phyloP scores from a whole-genome alignment of 257 asterid genomes.

The Fraxinus anomala region DNA sequence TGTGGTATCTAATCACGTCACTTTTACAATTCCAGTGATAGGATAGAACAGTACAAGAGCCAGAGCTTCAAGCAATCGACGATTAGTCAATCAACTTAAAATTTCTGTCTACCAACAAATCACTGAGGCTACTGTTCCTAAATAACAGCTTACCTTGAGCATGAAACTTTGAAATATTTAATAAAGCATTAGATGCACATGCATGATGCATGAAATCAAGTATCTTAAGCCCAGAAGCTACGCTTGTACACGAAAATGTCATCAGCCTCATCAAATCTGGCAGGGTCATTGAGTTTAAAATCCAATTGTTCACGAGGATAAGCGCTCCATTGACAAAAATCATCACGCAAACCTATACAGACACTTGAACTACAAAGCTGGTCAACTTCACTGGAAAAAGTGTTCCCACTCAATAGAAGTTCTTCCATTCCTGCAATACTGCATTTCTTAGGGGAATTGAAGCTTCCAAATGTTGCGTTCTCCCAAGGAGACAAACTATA shows the following conservation, averaged over 20 bases:
- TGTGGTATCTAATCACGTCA: conserved; percentile 1
- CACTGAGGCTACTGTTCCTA: conserved; percentile 6
- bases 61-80: neutral
- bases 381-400: conserved; percentile 24
- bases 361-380: conserved; percentile 10
- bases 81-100: neutral
- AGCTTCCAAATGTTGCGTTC: conserved; percentile 23
- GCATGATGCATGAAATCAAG: conserved; percentile 35
- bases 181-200: conserved; percentile 32
- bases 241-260: conserved; percentile 47
- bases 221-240: conserved; percentile 38
- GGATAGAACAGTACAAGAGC: neutral
- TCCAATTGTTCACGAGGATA: conserved; percentile 25
- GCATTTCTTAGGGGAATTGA: conserved; percentile 31
- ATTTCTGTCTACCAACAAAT: neutral
- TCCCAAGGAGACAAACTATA: conserved; percentile 42
- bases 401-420: conserved; percentile 18
- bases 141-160: conserved; percentile 21
- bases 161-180: conserved; percentile 25
- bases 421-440: conserved; percentile 28
- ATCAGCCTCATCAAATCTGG: conserved; percentile 38
- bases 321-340: conserved; percentile 26
- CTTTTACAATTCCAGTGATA: neutral
- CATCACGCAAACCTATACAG: neutral
- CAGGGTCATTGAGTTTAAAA: conserved; percentile 32